Conservation (phyloP, 495 filamentous ascomycete genomes). For the Aspergillus asperescens region DNA sequence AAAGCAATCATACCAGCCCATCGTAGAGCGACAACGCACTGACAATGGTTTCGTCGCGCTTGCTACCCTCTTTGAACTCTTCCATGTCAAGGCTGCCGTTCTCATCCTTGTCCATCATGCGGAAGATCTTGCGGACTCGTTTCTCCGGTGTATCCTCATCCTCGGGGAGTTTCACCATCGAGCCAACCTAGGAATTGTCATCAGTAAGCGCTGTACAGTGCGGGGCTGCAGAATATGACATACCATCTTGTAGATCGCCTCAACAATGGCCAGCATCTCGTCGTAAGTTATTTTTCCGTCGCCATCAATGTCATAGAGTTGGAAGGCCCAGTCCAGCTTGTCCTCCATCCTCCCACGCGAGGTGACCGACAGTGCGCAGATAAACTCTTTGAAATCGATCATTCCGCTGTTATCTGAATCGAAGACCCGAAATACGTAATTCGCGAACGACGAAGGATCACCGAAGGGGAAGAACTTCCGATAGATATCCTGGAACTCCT, state of each 20-base stretch:
- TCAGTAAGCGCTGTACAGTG: conserved; percentile 4
- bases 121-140: conserved; percentile 95
- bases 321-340: conserved; percentile 98
- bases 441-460: conserved; percentile 91
- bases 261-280: conserved; percentile 97
- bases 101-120: conserved; percentile 99
- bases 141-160: conserved; percentile 99
- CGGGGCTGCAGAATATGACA: conserved; percentile 11
- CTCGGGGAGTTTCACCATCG: conserved; percentile 97
- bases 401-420: conserved; percentile 94
- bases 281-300: conserved; percentile 98
- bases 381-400: conserved; percentile 99
- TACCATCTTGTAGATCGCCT: conserved; percentile 99
- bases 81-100: conserved; percentile 89
- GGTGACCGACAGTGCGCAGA: conserved; percentile 95
- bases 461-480: conserved; percentile 99
- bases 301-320: conserved; percentile 98
- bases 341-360: conserved; percentile 98
- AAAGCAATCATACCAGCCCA: conserved; percentile 66
- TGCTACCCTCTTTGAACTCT: conserved; percentile 98
- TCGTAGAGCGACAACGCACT: conserved; percentile 95
- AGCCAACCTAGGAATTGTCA: conserved; percentile 65
- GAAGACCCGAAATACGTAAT: conserved; percentile 99
- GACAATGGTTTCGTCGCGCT: conserved; percentile 98
- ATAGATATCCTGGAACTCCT: conserved; percentile 99